A percentile compares a stretch with the other conserved stretches of the same genome.
Conservation (phyloP, 1,139 yeast species). For the Yarrowia galli region DNA sequence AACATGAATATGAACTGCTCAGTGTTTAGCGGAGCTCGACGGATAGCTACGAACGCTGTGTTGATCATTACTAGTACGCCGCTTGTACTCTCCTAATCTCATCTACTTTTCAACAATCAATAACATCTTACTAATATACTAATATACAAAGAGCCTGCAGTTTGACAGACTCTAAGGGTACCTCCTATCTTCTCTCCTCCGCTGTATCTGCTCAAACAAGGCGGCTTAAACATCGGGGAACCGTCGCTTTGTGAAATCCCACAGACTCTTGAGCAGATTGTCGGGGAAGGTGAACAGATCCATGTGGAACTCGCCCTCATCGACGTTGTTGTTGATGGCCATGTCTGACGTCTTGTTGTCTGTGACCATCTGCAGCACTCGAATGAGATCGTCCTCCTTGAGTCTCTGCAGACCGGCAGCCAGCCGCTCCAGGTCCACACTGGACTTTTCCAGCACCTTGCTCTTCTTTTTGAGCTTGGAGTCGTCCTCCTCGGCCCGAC, state of each 20-base stretch:
- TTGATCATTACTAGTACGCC: no score
- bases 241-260: conserved; percentile 87
- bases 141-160: conserved; percentile 12
- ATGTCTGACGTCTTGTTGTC: conserved; percentile 95
- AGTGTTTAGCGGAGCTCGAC: no score
- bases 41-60: no score
- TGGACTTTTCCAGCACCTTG: conserved; percentile 67
- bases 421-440: conserved; percentile 82
- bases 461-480: conserved; percentile 56
- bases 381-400: conserved; percentile 89
- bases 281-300: conserved; percentile 95
- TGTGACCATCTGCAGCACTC: conserved; percentile 96
- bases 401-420: conserved; percentile 90
- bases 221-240: conserved; percentile 43
- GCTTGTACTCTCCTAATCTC: no score
- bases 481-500: conserved; percentile 44
- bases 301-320: conserved; percentile 97
- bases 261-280: conserved; percentile 84
- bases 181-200: not conserved
- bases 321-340: conserved; percentile 95
- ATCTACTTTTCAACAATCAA: not conserved
- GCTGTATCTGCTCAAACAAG: no score
- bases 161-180: not conserved
- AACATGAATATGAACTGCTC: no score
- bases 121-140: conserved; percentile 24